These are phyloP conservation scores for Phlebiopsis flavidoalba DNA, from an alignment of 768 basidiomycete species.

Conservation along the genomic window DNA sequence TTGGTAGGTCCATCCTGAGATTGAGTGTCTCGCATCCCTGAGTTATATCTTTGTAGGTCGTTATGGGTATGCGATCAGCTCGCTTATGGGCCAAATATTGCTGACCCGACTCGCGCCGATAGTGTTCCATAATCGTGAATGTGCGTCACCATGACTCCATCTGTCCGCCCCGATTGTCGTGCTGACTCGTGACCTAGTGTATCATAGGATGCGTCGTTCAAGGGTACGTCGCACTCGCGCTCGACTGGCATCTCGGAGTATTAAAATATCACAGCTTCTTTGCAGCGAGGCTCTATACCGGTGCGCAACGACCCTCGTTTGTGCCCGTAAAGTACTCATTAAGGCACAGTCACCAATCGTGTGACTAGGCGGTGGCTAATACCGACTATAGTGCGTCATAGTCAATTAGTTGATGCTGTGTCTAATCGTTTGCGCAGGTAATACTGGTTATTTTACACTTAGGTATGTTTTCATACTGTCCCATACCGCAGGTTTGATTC, in stretches of 20 bases:
- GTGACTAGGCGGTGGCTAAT: neutral
- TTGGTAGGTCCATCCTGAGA: neutral
- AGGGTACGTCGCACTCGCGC: neutral
- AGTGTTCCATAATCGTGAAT: constrained; percentile 10
- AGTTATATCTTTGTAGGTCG: constrained; percentile 1
- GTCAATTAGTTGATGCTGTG: neutral
- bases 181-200: neutral
- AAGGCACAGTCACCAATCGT: neutral
- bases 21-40: neutral
- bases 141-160: neutral
- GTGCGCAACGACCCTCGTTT: neutral
- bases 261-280: constrained; percentile 9
- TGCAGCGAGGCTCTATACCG: constrained; percentile 4
- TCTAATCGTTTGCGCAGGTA: neutral
- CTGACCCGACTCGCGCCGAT: neutral
- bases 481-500: too few species aligned
- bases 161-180: neutral
- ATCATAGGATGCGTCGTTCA: constrained; percentile 10
- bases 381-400: constrained; percentile 7
- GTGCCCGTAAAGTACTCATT: neutral
- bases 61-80: constrained; percentile 7
- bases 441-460: constrained; percentile 5
- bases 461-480: neutral
- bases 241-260: neutral
- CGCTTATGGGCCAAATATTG: neutral